These are phyloP conservation scores for Calvatia gigantea DNA, from an alignment of 768 basidiomycete species.

Conservation along the genomic window DNA sequence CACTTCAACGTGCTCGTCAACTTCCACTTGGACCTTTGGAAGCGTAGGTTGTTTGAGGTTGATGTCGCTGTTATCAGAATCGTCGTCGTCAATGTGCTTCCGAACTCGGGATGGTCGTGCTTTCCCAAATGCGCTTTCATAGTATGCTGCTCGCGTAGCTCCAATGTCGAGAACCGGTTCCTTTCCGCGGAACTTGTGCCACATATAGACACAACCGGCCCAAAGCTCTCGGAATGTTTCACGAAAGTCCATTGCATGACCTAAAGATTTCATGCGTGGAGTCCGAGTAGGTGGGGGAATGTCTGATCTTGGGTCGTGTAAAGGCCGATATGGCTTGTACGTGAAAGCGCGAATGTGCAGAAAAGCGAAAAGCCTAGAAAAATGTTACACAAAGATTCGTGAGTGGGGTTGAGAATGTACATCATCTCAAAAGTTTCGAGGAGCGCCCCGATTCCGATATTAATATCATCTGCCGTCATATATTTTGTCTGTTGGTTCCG, in stretches of 20 bases:
- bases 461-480: slow-evolving; percentile 73
- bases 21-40: slow-evolving; percentile 33
- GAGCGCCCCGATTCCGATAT: slow-evolving; percentile 66
- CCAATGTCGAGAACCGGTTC: slow-evolving; percentile 48
- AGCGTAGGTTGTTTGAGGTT: slow-evolving; percentile 15
- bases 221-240: slow-evolving; percentile 66
- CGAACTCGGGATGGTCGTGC: slow-evolving; percentile 19
- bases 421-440: slow-evolving; percentile 76
- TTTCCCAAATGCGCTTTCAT: slow-evolving; percentile 42
- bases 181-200: slow-evolving; percentile 46
- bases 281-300: slow-evolving; percentile 35
- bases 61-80: slow-evolving; percentile 14
- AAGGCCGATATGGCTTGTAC: slow-evolving; percentile 56
- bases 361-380: slow-evolving; percentile 55
- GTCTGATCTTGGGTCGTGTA: slow-evolving; percentile 25
- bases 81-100: neutral
- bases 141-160: slow-evolving; percentile 40
- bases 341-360: slow-evolving; percentile 72
- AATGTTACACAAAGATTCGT: slow-evolving; percentile 6
- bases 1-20: slow-evolving; percentile 38
- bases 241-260: slow-evolving; percentile 64
- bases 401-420: slow-evolving; percentile 31
- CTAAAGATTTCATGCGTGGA: slow-evolving; percentile 52
- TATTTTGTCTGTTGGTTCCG: slow-evolving; percentile 45
- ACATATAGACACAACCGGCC: slow-evolving; percentile 55